A percentile compares a stretch with the other conserved stretches of the same genome.
Conservation (phyloP, 1,284 basidiomycete species). For the Neotropicomus parvogracilis region DNA sequence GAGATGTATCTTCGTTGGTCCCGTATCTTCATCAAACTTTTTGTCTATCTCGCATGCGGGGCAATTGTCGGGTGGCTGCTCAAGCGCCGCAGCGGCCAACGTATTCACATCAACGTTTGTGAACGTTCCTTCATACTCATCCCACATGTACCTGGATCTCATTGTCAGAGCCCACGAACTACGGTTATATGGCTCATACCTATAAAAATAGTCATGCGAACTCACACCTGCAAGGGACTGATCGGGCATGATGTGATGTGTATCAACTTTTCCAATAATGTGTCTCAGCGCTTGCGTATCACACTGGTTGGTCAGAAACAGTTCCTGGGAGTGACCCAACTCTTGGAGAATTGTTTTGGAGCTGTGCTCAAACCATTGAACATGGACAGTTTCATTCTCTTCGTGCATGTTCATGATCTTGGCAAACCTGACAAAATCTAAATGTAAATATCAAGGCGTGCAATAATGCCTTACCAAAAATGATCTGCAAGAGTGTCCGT, state of each 20-base stretch:
- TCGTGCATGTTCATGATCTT: conserved; percentile 52
- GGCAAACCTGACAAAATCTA: conserved; percentile 52
- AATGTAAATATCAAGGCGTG: background rate
- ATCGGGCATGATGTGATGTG: conserved; percentile 33
- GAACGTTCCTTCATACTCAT: conserved; percentile 15
- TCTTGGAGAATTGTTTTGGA: conserved; percentile 55
- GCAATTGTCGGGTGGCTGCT: conserved; percentile 48
- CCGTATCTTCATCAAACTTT: conserved; percentile 29
- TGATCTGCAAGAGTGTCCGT: conserved; percentile 46
- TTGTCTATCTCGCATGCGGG: conserved; percentile 39
- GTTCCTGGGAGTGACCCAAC: conserved; percentile 56
- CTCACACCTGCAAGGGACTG: conserved; percentile 20
- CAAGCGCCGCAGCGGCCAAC: conserved; percentile 8
- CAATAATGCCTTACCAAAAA: conserved; percentile 49
- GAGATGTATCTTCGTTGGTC: conserved; percentile 27
- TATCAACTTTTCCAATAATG: conserved; percentile 45
- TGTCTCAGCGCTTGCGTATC: conserved; percentile 37
- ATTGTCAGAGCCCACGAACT: conserved; percentile 8
- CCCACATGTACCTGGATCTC: conserved; percentile 26
- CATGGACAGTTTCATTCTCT: conserved; percentile 45
- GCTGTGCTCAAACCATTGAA: conserved; percentile 70
- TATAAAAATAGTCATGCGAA: conserved; percentile 54
- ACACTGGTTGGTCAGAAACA: conserved; percentile 60
- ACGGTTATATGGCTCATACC: conserved; percentile 34
- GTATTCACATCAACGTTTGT: conserved; percentile 26